A percentile compares a stretch with the other conserved stretches of the same genome.
Evolutionary conservation across 257 asterid genomes (phyloP).

Genomic region (Jaltomata sinuosa): DNA sequence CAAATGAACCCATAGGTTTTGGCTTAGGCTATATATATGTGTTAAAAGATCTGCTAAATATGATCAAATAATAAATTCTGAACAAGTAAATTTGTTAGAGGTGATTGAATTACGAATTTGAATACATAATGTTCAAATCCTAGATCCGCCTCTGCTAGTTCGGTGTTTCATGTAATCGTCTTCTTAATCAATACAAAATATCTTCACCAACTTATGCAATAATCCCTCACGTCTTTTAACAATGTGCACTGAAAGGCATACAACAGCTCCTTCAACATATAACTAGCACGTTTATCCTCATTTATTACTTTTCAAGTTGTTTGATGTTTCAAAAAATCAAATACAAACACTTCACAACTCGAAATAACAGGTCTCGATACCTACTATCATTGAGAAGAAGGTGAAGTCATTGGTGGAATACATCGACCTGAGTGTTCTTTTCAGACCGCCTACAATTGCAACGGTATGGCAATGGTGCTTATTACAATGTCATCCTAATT

Average conservation of each 20-base stretch:
- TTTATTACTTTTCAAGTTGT: not conserved
- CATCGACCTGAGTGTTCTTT: constrained; percentile 13
- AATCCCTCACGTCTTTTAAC: too few species aligned
- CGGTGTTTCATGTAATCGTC: not conserved
- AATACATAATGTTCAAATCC: too few species aligned
- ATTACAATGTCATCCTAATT: not conserved
- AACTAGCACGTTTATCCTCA: not conserved
- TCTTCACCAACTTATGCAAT: too few species aligned
- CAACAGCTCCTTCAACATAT: not conserved
- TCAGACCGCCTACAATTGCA: constrained; percentile 36
- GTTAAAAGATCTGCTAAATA: too few species aligned
- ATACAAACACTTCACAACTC: not conserved
- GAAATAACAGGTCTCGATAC: constrained; percentile 7
- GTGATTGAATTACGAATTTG: too few species aligned
- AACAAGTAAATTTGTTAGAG: too few species aligned
- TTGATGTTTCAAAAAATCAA: not conserved
- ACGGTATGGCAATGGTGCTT: constrained; percentile 15
- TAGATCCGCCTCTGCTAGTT: not conserved
- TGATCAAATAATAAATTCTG: too few species aligned
- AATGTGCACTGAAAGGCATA: too few species aligned
- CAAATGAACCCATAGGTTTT: too few species aligned
- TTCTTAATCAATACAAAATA: not conserved
- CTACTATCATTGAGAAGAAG: constrained; percentile 6
- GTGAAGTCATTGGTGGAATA: constrained; percentile 3
- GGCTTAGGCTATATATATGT: too few species aligned